Conservation (phyloP, 1,284 basidiomycete species). For the Ceratobasidium papillatum region DNA sequence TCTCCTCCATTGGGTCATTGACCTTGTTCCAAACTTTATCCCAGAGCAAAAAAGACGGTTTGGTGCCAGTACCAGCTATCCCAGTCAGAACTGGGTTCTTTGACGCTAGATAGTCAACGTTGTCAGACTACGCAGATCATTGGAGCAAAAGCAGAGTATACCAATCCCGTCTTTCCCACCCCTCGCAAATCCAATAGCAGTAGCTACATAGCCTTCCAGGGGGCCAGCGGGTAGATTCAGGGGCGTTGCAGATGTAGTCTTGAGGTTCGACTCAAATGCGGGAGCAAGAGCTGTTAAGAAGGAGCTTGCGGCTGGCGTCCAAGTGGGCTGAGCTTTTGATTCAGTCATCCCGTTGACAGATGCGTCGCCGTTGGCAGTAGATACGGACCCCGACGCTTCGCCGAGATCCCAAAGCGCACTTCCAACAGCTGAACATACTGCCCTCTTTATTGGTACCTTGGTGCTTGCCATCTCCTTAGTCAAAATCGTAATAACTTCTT, state of each 20-base stretch:
- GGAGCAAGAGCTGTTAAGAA: constrained; percentile 58
- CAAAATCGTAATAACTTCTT: constrained; percentile 39
- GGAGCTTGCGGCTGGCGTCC: constrained; percentile 49
- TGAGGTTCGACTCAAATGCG: constrained; percentile 74
- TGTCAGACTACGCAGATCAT: background rate
- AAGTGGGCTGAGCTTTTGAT: constrained; percentile 54
- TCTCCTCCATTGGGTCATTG: constrained; percentile 69
- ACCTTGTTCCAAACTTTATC: constrained; percentile 86
- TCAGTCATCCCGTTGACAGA: constrained; percentile 44
- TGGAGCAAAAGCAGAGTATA: background rate
- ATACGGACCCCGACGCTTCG: constrained; percentile 45
- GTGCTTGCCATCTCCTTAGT: constrained; percentile 50
- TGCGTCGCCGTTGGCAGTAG: background rate
- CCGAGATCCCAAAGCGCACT: constrained; percentile 57
- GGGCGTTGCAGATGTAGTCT: constrained; percentile 68
- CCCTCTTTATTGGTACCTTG: constrained; percentile 63
- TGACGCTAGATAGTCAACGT: constrained; percentile 46
- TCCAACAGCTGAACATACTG: constrained; percentile 64
- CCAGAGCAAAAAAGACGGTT: constrained; percentile 86
- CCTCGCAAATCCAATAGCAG: constrained; percentile 57
- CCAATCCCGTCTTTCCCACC: constrained; percentile 35
- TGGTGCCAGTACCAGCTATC: constrained; percentile 56
- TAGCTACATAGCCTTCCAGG: constrained; percentile 83
- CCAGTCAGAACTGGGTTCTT: constrained; percentile 50
- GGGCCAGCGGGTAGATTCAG: constrained; percentile 68